Base-by-base conservation (phyloP, 2,329 filamentous ascomycete genomes). In the Diaporthe citrichinensis region DNA sequence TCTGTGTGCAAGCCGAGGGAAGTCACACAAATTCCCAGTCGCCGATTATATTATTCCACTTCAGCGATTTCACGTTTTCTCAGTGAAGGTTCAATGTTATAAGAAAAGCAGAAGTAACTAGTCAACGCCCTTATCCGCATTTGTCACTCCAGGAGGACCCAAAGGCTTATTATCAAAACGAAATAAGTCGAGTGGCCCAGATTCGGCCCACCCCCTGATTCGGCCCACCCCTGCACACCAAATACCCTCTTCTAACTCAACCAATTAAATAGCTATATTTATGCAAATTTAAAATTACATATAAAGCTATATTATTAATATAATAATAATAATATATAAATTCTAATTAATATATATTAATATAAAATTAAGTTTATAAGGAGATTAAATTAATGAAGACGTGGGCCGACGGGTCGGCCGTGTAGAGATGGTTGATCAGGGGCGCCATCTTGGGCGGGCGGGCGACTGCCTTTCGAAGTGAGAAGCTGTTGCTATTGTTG, bases 331-430 rank as follows among this genome's bases (percentile, higher is more conserved):
- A n/a, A n/a, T n/a, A n/a, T n/a, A n/a, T n/a, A n/a, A n/a, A n/a
- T n/a, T n/a, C n/a, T n/a, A n/a, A n/a, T n/a, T n/a, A n/a, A n/a
- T n/a, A n/a, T n/a, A n/a, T n/a, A n/a, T n/a, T n/a, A n/a, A n/a
- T n/a, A n/a, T n/a, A n/a, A n/a, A n/a, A n/a, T n/a, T n/a, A n/a
- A n/a, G n/a, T n/a, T n/a, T n/a, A n/a, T n/a, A n/a, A n/a, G n/a
- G n/a, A n/a, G n/a, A n/a, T n/a, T n/a, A n/a, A n/a, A n/a, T n/a
- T n/a, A n/a, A n/a, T 91, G 86, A 95, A 96, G 81, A 94, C 93
- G 84, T 95, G 94, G 17, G 94, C 94, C 9, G 93, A 95, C 23
- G 94, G 94, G 84, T 96, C 94, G 28, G 94, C 94, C 17, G 93
- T 95, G 88, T 93, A 96, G 81, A 95, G 86, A 84, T 94, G 89